phyloP scores from a whole-genome alignment of 169 alveolate species.

The Condylostoma magnum region DNA sequence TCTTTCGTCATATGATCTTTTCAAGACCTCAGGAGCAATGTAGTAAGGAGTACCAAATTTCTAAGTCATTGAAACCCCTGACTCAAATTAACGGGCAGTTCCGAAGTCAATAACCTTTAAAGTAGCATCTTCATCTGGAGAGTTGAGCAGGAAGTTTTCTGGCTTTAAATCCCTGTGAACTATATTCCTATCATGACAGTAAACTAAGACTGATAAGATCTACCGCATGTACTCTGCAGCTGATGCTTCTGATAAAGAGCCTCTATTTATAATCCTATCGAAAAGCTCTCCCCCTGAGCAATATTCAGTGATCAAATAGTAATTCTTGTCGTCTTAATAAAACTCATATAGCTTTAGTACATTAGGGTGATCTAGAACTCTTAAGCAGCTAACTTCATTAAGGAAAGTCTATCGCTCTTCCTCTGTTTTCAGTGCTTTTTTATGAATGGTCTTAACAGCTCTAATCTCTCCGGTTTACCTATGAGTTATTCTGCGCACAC shows the following conservation, averaged over 20 bases:
- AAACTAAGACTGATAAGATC: background rate
- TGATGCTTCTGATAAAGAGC: background rate
- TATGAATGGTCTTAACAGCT: constrained; percentile 78
- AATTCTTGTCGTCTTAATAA: constrained; percentile 33
- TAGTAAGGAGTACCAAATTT: constrained; percentile 38
- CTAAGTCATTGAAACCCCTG: constrained; percentile 21
- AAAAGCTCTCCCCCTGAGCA: constrained; percentile 64
- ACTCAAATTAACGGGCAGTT: constrained; percentile 31
- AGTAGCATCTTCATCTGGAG: background rate
- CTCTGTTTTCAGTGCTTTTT: constrained; percentile 50
- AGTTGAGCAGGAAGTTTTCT: constrained; percentile 58
- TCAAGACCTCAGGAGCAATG: constrained; percentile 46
- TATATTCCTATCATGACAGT: constrained; percentile 77
- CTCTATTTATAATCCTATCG: background rate
- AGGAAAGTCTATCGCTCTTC: background rate
- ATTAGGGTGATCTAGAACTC: constrained; percentile 61
- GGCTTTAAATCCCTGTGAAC: constrained; percentile 81
- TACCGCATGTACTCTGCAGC: background rate
- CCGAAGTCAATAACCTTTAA: constrained; percentile 82
- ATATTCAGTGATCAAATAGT: constrained; percentile 55
- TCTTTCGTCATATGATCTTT: constrained; percentile 57
- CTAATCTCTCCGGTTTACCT: constrained; percentile 41
- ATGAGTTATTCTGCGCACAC: constrained; percentile 44
- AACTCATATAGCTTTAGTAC: constrained; percentile 58
- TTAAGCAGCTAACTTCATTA: background rate